Percentiles rank a stretch among this genome's conserved stretches.
These are phyloP conservation scores for Dioscorea cayenensis DNA, from an alignment of 116 monocot species.

Conservation along the genomic window DNA sequence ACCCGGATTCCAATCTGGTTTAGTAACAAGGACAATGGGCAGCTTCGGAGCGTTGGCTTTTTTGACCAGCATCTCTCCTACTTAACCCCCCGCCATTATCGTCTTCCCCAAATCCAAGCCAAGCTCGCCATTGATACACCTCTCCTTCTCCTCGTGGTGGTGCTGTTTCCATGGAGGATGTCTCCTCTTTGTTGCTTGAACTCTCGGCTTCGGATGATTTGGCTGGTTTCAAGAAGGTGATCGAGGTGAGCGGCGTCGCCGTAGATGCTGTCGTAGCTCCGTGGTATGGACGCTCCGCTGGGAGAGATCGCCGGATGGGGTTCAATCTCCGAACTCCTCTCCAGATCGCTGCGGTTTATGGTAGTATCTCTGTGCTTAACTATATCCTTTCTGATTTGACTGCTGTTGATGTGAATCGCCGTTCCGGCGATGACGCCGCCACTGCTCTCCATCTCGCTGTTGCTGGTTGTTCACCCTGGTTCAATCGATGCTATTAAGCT, in stretches of 20 bases:
- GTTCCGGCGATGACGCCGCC: conserved; percentile 38
- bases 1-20: not conserved
- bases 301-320: conserved; percentile 14
- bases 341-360: conserved; percentile 55
- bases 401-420: conserved; percentile 18
- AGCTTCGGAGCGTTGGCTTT: conserved; percentile 1
- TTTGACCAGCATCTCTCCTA: not conserved
- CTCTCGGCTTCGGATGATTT: conserved; percentile 10
- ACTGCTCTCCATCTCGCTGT: conserved; percentile 50
- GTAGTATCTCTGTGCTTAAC: conserved; percentile 30
- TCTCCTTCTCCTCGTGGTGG: not conserved
- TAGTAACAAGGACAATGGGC: not conserved
- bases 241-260: not conserved
- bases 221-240: not conserved
- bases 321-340: conserved; percentile 40
- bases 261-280: not conserved
- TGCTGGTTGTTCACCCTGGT: conserved; percentile 23
- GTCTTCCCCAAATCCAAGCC: not conserved
- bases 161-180: not conserved
- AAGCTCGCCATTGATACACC: too few species aligned
- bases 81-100: not conserved
- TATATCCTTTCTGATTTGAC: conserved; percentile 20
- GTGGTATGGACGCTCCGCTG: conserved; percentile 27
- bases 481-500: conserved; percentile 15
- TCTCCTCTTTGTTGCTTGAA: conserved; percentile 16